Evolutionary conservation across 2,329 filamentous ascomycete genomes (phyloP).

Genomic region (Aspergillus sp.): DNA sequence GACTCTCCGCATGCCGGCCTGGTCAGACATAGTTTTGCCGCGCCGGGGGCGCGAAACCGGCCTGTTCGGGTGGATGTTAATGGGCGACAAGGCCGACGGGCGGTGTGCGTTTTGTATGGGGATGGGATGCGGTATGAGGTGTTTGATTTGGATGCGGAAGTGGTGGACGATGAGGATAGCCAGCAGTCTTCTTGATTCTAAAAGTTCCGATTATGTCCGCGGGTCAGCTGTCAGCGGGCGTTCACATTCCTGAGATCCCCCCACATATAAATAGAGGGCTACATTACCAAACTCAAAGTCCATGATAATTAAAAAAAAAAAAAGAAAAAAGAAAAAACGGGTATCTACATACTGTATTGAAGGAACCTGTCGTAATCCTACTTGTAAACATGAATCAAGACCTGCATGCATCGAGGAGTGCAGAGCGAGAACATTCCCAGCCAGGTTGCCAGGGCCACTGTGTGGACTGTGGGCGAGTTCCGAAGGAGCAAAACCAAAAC

Average conservation of each 20-base stretch:
- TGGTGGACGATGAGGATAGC: slow-evolving; percentile 20
- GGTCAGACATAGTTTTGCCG: slow-evolving; percentile 41
- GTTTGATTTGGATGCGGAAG: slow-evolving; percentile 46
- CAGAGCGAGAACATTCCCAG: not conserved
- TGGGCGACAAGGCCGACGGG: slow-evolving; percentile 45
- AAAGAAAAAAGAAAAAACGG: too few species aligned
- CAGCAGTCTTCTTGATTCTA: too few species aligned
- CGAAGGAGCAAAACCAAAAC: slow-evolving; percentile 31
- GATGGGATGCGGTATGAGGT: slow-evolving; percentile 48
- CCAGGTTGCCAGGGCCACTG: slow-evolving; percentile 26
- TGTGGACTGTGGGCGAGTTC: slow-evolving; percentile 14
- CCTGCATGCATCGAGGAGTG: too few species aligned
- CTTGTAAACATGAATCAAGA: too few species aligned
- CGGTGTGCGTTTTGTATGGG: slow-evolving; percentile 48
- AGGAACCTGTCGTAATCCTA: too few species aligned
- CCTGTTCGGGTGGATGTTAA: slow-evolving; percentile 48
- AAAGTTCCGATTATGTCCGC: too few species aligned
- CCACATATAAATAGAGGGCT: too few species aligned
- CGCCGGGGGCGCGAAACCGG: slow-evolving; percentile 35
- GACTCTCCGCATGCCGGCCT: slow-evolving; percentile 13
- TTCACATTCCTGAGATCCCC: too few species aligned
- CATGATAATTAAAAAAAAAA: too few species aligned
- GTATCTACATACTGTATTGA: too few species aligned
- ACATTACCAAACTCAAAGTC: too few species aligned
- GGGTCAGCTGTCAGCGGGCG: too few species aligned